These are phyloP conservation scores for Neurospora sp. DNA, from an alignment of 495 filamentous ascomycete species.

Conservation along the genomic window DNA sequence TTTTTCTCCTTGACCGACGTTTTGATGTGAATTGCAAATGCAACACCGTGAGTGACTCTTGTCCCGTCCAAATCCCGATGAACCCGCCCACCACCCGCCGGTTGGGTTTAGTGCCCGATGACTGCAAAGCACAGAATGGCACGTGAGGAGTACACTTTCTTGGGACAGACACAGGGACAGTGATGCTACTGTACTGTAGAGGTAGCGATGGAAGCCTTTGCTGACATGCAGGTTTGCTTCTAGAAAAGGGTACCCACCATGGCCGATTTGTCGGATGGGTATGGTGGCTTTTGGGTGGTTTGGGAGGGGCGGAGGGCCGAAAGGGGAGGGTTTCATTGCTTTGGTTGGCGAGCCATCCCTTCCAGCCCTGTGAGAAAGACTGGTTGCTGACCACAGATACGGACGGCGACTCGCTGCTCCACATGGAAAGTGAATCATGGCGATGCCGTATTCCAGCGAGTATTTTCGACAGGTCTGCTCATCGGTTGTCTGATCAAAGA, in stretches of 20 bases:
- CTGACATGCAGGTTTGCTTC: background rate
- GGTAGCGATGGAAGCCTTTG: background rate
- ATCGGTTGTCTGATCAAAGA: background rate
- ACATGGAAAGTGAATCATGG: background rate
- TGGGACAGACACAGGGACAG: background rate
- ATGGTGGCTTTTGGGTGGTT: background rate
- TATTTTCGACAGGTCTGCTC: background rate
- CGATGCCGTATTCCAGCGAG: background rate
- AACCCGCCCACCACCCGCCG: background rate
- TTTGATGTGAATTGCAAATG: background rate
- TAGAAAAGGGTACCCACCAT: background rate
- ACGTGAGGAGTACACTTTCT: background rate
- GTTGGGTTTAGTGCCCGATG: background rate
- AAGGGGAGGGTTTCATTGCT: background rate
- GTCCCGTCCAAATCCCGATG: background rate
- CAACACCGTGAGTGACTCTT: background rate
- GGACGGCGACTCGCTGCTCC: background rate
- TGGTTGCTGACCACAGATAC: background rate
- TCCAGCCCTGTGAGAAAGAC: background rate
- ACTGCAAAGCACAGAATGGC: background rate
- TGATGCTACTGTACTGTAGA: background rate
- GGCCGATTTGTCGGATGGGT: background rate
- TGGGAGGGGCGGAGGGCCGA: background rate
- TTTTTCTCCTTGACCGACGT: background rate
- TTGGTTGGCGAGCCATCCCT: background rate